Percentiles rank a stretch among this genome's conserved stretches.
Evolutionary conservation across 352 stramenopile genomes (phyloP).

Genomic region (Phytophthora sojae): DNA sequence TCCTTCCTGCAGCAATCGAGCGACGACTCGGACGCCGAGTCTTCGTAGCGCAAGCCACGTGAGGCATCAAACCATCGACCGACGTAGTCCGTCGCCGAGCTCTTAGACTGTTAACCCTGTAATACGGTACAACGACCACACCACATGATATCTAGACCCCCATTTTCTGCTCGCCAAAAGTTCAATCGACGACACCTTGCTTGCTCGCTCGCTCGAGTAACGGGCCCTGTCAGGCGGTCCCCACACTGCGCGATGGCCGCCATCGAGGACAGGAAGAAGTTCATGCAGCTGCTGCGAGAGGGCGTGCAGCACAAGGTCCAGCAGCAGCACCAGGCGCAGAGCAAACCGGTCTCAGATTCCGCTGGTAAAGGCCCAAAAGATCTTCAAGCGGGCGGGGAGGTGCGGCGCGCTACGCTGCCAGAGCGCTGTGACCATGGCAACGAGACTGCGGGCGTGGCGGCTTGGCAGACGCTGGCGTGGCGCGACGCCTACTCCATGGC

Average conservation of each 20-base stretch:
- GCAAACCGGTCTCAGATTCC: conserved; percentile 24
- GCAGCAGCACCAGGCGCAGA: conserved; percentile 21
- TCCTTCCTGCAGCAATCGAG: conserved; percentile 90
- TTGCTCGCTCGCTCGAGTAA: conserved; percentile 7
- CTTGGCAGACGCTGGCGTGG: conserved; percentile 82
- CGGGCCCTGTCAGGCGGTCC: conserved; percentile 1
- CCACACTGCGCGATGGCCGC: conserved; percentile 28
- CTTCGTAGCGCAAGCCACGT: conserved; percentile 6
- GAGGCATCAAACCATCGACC: background rate
- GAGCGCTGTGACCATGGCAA: conserved; percentile 4
- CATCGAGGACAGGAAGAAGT: conserved; percentile 41
- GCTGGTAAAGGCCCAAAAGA: conserved; percentile 1
- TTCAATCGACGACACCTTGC: conserved; percentile 3
- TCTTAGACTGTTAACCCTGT: conserved; percentile 32
- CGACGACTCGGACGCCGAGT: conserved; percentile 35
- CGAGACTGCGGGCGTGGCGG: conserved; percentile 15
- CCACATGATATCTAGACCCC: conserved; percentile 20
- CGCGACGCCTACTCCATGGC: conserved; percentile 75
- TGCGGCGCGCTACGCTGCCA: conserved; percentile 27
- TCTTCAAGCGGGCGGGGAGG: conserved; percentile 19
- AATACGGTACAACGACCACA: conserved; percentile 17
- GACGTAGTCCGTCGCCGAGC: background rate
- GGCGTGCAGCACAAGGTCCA: conserved; percentile 68
- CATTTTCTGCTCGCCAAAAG: conserved; percentile 24
- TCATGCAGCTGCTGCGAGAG: conserved; percentile 67